Percentiles rank a stretch among this genome's conserved stretches.
Conservation (phyloP, 2,329 filamentous ascomycete species). For the Talaromyces sp. region DNA sequence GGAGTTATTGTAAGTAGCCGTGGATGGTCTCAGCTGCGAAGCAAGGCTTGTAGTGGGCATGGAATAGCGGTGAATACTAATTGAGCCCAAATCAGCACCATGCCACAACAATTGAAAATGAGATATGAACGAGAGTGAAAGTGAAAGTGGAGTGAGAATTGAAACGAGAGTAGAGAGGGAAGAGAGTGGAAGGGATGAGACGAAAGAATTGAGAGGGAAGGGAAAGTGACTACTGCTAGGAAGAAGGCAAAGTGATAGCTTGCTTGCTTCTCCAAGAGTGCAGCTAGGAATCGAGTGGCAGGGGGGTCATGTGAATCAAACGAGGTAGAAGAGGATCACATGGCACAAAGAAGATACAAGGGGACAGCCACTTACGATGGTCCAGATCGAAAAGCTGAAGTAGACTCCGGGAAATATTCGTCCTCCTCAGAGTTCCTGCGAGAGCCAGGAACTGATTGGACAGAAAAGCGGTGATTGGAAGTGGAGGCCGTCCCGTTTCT, state of each 20-base stretch:
- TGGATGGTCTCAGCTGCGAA: slow-evolving; percentile 25
- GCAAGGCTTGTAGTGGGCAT: slow-evolving; percentile 66
- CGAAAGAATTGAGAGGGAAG: background rate
- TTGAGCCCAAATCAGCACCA: background rate
- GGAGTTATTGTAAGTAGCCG: slow-evolving; percentile 22
- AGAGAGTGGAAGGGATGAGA: background rate
- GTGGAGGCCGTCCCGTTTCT: slow-evolving; percentile 33
- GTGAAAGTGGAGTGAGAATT: background rate
- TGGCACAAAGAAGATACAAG: background rate
- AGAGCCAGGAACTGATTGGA: slow-evolving; percentile 79
- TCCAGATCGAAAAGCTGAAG: slow-evolving; percentile 62
- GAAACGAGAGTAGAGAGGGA: background rate
- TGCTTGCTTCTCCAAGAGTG: background rate
- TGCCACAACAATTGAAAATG: background rate
- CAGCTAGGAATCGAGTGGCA: background rate
- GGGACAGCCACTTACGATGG: slow-evolving; percentile 64
- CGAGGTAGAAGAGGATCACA: background rate
- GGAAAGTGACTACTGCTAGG: background rate
- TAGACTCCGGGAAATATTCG: slow-evolving; percentile 62
- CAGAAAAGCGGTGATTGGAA: slow-evolving; percentile 62
- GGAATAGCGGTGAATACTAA: slow-evolving; percentile 81
- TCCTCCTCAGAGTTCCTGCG: slow-evolving; percentile 87
- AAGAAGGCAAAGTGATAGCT: background rate
- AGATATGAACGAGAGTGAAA: background rate
- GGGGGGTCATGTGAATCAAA: background rate